These are phyloP conservation scores for Micractinium sp. DNA, from an alignment of 139 green algal genomes.

Conservation along the genomic window DNA sequence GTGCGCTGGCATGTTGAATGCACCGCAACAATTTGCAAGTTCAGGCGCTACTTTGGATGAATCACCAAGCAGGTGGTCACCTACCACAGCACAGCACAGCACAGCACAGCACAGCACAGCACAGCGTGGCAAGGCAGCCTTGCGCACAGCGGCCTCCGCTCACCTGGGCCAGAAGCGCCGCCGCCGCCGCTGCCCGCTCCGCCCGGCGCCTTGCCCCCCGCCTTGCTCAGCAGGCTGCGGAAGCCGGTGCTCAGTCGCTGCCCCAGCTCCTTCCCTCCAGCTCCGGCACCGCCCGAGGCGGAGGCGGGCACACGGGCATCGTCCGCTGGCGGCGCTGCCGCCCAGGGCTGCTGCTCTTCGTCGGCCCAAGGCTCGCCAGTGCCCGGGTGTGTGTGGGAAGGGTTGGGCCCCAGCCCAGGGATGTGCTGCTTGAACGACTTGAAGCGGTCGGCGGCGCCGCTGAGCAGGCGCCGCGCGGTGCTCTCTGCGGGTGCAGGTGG, in stretches of 20 bases:
- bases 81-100: too few relatives aligned
- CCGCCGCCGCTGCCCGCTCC: neutral
- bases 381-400: neutral
- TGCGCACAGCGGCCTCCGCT: too few relatives aligned
- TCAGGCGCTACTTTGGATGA: too few relatives aligned
- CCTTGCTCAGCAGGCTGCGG: conserved; percentile 12
- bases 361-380: neutral
- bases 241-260: conserved; percentile 21
- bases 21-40: too few relatives aligned
- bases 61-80: too few relatives aligned
- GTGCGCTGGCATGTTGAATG: too few relatives aligned
- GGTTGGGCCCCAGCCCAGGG: neutral
- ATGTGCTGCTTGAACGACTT: neutral
- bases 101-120: too few relatives aligned
- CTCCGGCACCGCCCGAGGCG: too few relatives aligned
- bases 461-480: conserved; percentile 16
- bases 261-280: conserved; percentile 5
- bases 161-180: neutral
- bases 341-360: neutral
- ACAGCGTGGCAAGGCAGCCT: too few relatives aligned
- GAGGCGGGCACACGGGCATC: neutral
- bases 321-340: neutral
- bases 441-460: conserved; percentile 13
- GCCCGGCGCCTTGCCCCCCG: neutral
- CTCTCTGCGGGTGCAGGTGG: neutral